A percentile compares a stretch with the other conserved stretches of the same genome.
phyloP scores from a whole-genome alignment of 495 filamentous ascomycete species.

The Massariosphaeria phaeospora region DNA sequence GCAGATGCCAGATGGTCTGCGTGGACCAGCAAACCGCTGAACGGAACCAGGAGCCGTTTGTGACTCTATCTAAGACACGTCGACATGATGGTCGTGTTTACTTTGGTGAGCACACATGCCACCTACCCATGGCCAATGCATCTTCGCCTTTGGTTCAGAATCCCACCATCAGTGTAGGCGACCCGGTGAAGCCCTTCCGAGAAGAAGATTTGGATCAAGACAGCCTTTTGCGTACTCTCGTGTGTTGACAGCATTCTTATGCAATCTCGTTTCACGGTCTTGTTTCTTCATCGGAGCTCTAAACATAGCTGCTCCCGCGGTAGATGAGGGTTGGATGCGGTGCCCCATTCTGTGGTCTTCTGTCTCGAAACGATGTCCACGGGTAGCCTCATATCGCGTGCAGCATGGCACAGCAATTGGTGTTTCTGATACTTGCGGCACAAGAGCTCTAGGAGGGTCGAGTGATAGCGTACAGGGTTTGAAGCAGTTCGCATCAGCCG shows the following conservation, averaged over 20 bases:
- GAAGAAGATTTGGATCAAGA: constrained; percentile 24
- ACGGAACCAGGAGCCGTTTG: constrained; percentile 77
- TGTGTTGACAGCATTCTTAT: constrained; percentile 28
- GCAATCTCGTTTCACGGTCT: constrained; percentile 17
- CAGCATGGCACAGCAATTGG: constrained; percentile 15
- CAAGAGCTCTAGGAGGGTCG: background rate
- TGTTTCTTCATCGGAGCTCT: constrained; percentile 3
- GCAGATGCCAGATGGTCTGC: constrained; percentile 93
- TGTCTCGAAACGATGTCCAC: constrained; percentile 9
- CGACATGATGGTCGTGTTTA: constrained; percentile 74
- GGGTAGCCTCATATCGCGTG: constrained; percentile 27
- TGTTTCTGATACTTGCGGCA: background rate
- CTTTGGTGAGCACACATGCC: constrained; percentile 70
- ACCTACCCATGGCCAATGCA: constrained; percentile 37
- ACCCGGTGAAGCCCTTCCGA: constrained; percentile 44
- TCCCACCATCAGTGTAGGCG: constrained; percentile 55
- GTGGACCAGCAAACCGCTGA: constrained; percentile 77
- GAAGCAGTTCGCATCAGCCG: constrained; percentile 22
- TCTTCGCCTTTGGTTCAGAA: constrained; percentile 36
- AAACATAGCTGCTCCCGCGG: constrained; percentile 17
- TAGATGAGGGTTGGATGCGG: constrained; percentile 4
- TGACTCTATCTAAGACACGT: constrained; percentile 80
- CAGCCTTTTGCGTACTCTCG: constrained; percentile 10
- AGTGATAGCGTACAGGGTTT: constrained; percentile 7
- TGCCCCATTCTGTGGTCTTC: constrained; percentile 1